Base-by-base conservation (phyloP, 2,329 filamentous ascomycete genomes). In the Biscogniauxia marginata region DNA sequence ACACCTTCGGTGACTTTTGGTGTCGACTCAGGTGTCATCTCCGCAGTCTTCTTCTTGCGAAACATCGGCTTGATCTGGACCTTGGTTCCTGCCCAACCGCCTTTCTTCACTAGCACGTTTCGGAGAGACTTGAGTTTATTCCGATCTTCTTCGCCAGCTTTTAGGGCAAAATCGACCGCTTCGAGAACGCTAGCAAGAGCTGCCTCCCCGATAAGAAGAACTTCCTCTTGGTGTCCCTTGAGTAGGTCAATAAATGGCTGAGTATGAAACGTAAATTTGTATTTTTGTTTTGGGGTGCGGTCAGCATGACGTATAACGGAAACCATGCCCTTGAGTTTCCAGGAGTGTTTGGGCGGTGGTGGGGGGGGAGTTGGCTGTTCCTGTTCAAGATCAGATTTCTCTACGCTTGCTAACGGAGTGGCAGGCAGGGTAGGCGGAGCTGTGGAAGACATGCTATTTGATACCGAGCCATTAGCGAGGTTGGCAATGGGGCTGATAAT, bases 51-150 rank as follows among this genome's bases (percentile, higher is more conserved):
- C 67, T 91, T 87, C 76, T 93, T 96, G 51, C 93, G 87, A 74
- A 99, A 99, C 92, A 99, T 96, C 8, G 95, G 95, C 74, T 99
- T 99, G 71, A 99, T 98, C 74, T 99, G 95, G 2, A 99, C 92
- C 73, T 99, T 99, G 1, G 95, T 99, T 0, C 95, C 95, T 3
- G 92, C 88, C 89, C 93, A 97, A 19, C 86, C 87, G 1, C 93
- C 92, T 73, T 99, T 99, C 75, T 95, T 96, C 45, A 91, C 86
- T 6, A 99, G 77, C 5, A 96, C 93, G 60, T 93, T 93, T 56
- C 89, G 88, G 50, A 99, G 80, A 45, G 91, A 80, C 62, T 85
- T 87, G n/a, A 99, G 85, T 74, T 99, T 99, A 50, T 84, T 85
- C 49, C 81, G 81, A 67, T 99, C 96, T 72, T 99, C 95, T 19